Percentiles rank a stretch among this genome's conserved stretches.
Evolutionary conservation across 805 yeast genomes (phyloP).

Genomic region (Yamadazyma phyllophila): DNA sequence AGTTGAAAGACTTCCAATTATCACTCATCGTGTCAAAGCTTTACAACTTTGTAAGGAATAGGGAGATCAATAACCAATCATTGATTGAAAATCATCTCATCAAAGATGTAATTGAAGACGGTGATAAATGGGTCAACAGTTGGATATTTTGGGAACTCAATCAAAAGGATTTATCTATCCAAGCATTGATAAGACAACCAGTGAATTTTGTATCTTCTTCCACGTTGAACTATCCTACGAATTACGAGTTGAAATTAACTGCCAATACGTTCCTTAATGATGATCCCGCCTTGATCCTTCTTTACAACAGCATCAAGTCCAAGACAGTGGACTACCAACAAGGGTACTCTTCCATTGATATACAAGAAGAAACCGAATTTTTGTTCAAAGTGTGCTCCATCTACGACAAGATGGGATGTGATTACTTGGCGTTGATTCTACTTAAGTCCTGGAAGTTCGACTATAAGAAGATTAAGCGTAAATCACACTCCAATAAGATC

Average conservation of each 20-base stretch:
- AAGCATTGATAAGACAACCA: conserved; percentile 63
- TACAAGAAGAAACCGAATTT: conserved; percentile 55
- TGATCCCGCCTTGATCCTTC: conserved; percentile 75
- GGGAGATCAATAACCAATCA: conserved; percentile 32
- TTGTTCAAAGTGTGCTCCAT: conserved; percentile 62
- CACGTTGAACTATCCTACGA: conserved; percentile 19
- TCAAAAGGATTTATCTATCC: conserved; percentile 46
- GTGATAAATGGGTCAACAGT: conserved; percentile 78
- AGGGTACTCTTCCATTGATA: conserved; percentile 47
- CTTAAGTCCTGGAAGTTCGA: conserved; percentile 58
- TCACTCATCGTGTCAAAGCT: conserved; percentile 82
- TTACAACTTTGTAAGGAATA: conserved; percentile 36
- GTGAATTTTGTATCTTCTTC: conserved; percentile 25
- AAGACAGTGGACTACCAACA: conserved; percentile 48
- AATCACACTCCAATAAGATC: conserved; percentile 1
- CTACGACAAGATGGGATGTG: conserved; percentile 90
- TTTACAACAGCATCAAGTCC: conserved; percentile 62
- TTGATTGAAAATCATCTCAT: conserved; percentile 48
- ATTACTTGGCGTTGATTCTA: conserved; percentile 63
- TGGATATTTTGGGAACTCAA: conserved; percentile 73
- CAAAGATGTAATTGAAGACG: conserved; percentile 55
- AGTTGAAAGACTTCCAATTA: conserved; percentile 64
- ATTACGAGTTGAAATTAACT: conserved; percentile 14
- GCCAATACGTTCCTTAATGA: conserved; percentile 50
- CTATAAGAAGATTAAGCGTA: conserved; percentile 2